Evolutionary conservation across 164 flowering plant species (phyloP).

Genomic region (Nymphaea colorata): DNA sequence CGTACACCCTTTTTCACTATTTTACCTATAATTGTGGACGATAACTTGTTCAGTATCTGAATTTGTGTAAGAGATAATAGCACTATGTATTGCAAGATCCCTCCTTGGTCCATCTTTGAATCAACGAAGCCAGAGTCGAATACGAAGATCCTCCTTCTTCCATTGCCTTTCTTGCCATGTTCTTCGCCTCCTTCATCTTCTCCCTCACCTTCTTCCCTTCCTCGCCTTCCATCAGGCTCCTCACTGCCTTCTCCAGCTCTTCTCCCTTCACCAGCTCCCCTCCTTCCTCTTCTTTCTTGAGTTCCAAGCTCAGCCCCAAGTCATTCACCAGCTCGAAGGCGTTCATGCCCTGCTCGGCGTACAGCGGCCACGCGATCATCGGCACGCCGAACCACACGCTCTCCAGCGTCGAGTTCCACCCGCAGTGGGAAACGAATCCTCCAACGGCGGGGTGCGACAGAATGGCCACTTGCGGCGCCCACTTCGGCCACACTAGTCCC

Average conservation of each 20-base stretch:
- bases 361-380: conserved; percentile 36
- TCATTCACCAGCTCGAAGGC: conserved; percentile 31
- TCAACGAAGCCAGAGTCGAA: neutral
- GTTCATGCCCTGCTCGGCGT: conserved; percentile 37
- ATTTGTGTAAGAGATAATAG: no score
- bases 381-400: conserved; percentile 18
- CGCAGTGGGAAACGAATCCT: conserved; percentile 10
- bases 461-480: conserved; percentile 9
- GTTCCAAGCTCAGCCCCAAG: conserved; percentile 16
- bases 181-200: neutral
- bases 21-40: no score
- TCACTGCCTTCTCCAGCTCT: conserved; percentile 20
- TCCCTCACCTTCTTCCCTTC: conserved; percentile 8
- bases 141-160: conserved; percentile 10
- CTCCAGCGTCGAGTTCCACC: conserved; percentile 12
- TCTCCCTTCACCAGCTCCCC: conserved; percentile 14
- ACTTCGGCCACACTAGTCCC: conserved; percentile 7
- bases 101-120: neutral
- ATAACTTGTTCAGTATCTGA: no score
- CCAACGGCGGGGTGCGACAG: conserved; percentile 7
- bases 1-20: no score
- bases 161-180: neutral
- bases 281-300: conserved; percentile 13
- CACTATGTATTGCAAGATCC: no score
- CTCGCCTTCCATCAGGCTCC: conserved; percentile 9